Evolutionary conservation across 345 rosid species (phyloP).

Genomic region (Toxicodendron radicans): DNA sequence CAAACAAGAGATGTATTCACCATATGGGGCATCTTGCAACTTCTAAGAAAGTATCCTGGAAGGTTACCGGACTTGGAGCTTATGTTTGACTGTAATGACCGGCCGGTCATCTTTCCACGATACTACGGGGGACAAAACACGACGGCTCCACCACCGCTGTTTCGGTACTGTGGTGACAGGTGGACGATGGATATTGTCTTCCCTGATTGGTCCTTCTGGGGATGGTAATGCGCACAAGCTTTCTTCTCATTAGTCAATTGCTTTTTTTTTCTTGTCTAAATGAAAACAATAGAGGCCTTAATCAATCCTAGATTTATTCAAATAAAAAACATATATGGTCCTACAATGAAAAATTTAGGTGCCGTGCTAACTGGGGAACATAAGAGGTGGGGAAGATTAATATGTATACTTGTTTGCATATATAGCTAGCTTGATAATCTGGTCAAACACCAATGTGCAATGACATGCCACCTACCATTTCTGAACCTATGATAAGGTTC

Average conservation of each 20-base stretch:
- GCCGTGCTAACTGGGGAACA: too few species aligned
- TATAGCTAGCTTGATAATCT: too few species aligned
- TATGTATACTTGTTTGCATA: too few species aligned
- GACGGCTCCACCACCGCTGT: slow-evolving; percentile 46
- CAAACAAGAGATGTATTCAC: slow-evolving; percentile 60
- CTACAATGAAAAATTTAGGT: too few species aligned
- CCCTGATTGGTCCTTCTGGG: slow-evolving; percentile 80
- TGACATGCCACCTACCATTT: too few species aligned
- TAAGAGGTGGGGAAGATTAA: too few species aligned
- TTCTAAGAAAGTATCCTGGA: slow-evolving; percentile 57
- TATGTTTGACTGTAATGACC: slow-evolving; percentile 56
- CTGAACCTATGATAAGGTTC: too few species aligned
- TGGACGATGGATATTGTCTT: slow-evolving; percentile 44
- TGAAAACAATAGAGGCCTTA: too few species aligned
- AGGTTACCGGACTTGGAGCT: slow-evolving; percentile 57
- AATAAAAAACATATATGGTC: too few species aligned
- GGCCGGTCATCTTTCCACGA: slow-evolving; percentile 33
- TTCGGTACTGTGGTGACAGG: slow-evolving; percentile 50
- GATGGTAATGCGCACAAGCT: slow-evolving; percentile 39
- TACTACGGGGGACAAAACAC: slow-evolving; percentile 32
- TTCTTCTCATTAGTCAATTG: background rate
- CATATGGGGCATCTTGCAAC: slow-evolving; percentile 62
- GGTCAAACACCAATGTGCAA: too few species aligned
- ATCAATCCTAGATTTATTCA: too few species aligned
- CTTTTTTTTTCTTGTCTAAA: background rate